Evolutionary conservation across 768 basidiomycete species (phyloP), one percentile per base, ranked within the genome.

Genomic region (Leucocoprinus leucothites): DNA sequence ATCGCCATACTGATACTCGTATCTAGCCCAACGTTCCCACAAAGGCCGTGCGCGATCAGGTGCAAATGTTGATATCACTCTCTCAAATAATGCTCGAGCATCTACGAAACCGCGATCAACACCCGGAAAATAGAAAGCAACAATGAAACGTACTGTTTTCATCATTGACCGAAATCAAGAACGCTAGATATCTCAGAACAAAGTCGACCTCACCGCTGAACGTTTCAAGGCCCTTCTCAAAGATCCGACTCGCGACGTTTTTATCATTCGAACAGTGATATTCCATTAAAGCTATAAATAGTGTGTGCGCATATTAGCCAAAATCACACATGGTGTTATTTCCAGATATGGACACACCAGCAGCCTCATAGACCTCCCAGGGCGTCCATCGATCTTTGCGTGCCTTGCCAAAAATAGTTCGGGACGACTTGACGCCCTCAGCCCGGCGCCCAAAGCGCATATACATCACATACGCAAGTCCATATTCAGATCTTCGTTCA

Each of bases 1-100:
- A 69, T 95, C 93, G n/a, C 93, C 93, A 64, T 90, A 98, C 63
- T 91, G 87, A 71, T 94, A 98, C 69, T 97, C 93, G 71, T 96
- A 96, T 53, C 88, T 80, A 3, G 94, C 87, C 97, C 95, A 98
- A 42, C 91, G 83, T 65, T 97, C 94, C 95, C 95, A 99, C 16
- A 98, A 78, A 0, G 89, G 86, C 34, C 90, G 78, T 14, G 92
- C 91, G 40, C 84, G 82, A 43, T 91, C 89, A 7, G 89, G 73
- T 9, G 87, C 71, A 67, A 97, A 93, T 3, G 81, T 87, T 14
- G 78, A 69, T 22, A 96, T 89, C 6, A 91, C 86, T 24, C 91
- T 84, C 66, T 99, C 96, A 65, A 99, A 99, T 24, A 98, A 74
- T 0, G 96, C 96, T 53, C 96, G 85, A 1, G 96, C 97, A 73